These are phyloP conservation scores for Elaeis oleifera DNA, from an alignment of 202 grass and related monocot genomes.

Conservation along the genomic window DNA sequence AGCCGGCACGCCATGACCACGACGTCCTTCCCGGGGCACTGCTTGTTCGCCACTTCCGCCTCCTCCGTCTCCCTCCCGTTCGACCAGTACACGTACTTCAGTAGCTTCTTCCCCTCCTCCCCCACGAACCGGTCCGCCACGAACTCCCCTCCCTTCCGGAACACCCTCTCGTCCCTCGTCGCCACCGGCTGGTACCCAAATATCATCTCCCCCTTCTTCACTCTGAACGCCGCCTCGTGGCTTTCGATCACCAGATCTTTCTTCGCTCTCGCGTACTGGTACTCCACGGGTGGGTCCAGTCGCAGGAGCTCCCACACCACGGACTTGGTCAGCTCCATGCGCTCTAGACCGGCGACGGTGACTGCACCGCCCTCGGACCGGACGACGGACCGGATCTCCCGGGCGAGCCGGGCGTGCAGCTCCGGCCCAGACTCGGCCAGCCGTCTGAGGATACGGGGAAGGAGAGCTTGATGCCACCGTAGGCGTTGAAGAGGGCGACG, in stretches of 20 bases:
- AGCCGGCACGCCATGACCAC: slow-evolving; percentile 44
- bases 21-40: slow-evolving; percentile 65
- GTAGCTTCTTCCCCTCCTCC: slow-evolving; percentile 13
- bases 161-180: slow-evolving; percentile 49
- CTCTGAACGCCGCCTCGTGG: slow-evolving; percentile 52
- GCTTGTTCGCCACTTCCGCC: slow-evolving; percentile 47
- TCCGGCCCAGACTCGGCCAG: slow-evolving; percentile 27
- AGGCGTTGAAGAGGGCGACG: slow-evolving; percentile 47
- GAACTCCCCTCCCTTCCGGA: slow-evolving; percentile 40
- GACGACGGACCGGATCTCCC: slow-evolving; percentile 37
- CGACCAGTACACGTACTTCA: slow-evolving; percentile 64
- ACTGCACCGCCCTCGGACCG: neutral
- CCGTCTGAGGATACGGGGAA: slow-evolving; percentile 40
- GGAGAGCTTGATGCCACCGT: slow-evolving; percentile 45
- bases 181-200: slow-evolving; percentile 58
- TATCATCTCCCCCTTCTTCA: slow-evolving; percentile 56
- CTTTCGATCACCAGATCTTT: slow-evolving; percentile 50
- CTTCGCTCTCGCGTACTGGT: slow-evolving; percentile 58
- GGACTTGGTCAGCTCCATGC: slow-evolving; percentile 60
- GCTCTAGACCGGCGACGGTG: slow-evolving; percentile 29
- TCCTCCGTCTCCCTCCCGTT: slow-evolving; percentile 46
- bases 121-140: slow-evolving; percentile 40
- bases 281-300: slow-evolving; percentile 55
- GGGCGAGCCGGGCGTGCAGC: slow-evolving; percentile 39
- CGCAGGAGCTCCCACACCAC: slow-evolving; percentile 58